Percentiles rank a stretch among this genome's conserved stretches.
phyloP scores from a whole-genome alignment of 805 yeast species.

The Wickerhamomyces pijperi region DNA sequence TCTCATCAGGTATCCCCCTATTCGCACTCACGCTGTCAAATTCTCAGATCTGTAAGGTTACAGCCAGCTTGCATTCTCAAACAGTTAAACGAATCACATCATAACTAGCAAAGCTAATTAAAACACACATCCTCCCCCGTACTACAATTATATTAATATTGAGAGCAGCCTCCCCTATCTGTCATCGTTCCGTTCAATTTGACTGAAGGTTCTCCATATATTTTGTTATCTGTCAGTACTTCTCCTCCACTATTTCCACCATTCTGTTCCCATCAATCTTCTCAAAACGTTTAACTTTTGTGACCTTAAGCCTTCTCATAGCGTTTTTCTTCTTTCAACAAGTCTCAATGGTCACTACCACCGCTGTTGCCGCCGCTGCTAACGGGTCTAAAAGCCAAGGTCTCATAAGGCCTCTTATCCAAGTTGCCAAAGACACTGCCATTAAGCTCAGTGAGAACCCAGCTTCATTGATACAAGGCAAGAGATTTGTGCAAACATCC shows the following conservation, averaged over 20 bases:
- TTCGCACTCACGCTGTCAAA: background rate
- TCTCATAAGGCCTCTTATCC: background rate
- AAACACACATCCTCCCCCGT: too few species aligned
- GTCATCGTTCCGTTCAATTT: too few species aligned
- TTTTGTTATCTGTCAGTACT: too few species aligned
- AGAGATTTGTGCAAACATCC: slow-evolving; percentile 1
- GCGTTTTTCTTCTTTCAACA: background rate
- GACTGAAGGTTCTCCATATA: too few species aligned
- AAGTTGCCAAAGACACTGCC: slow-evolving; percentile 2
- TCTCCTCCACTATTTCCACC: background rate
- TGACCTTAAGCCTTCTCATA: background rate
- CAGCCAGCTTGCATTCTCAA: background rate
- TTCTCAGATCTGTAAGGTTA: background rate
- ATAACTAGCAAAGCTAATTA: background rate
- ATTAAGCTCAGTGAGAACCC: background rate
- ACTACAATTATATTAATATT: too few species aligned
- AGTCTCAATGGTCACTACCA: background rate
- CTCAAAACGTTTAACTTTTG: background rate
- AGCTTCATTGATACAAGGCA: background rate
- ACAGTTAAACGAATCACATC: background rate
- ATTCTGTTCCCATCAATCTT: background rate
- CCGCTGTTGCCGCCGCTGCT: background rate
- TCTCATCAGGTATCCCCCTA: background rate
- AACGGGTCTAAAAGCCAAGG: background rate
- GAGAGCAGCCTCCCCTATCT: background rate